phyloP scores from a whole-genome alignment of 2,329 filamentous ascomycete species.

The Ophiocordyceps camponoti-floridani region DNA sequence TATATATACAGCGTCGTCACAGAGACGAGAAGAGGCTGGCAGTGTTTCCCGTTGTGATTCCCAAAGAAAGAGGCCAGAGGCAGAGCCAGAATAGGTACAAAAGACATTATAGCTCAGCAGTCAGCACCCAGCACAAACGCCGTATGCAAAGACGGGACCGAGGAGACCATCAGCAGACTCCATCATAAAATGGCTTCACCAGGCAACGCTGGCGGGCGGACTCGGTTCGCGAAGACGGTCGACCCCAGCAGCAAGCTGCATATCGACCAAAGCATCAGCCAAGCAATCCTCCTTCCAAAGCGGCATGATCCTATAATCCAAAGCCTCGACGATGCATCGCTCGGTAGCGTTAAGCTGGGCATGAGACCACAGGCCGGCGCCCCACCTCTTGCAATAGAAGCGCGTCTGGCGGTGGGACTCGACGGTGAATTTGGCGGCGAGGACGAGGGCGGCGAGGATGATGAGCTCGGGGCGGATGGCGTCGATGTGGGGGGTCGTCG shows the following conservation, averaged over 20 bases:
- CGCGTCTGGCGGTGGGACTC: slow-evolving; percentile 35
- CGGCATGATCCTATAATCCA: slow-evolving; percentile 44
- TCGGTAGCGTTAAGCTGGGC: slow-evolving; percentile 48
- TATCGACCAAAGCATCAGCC: slow-evolving; percentile 41
- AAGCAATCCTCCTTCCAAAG: slow-evolving; percentile 38
- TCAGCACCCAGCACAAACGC: no score
- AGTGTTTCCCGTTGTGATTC: no score
- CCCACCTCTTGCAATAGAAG: slow-evolving; percentile 37
- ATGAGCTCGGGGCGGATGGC: slow-evolving; percentile 44
- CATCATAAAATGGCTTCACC: slow-evolving; percentile 11
- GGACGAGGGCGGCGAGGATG: slow-evolving; percentile 41
- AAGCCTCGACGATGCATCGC: slow-evolving; percentile 43
- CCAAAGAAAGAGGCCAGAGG: no score
- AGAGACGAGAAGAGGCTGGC: no score
- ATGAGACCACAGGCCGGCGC: slow-evolving; percentile 35
- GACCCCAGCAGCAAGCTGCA: slow-evolving; percentile 35
- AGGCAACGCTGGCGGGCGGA: slow-evolving; percentile 11
- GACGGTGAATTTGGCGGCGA: slow-evolving; percentile 48
- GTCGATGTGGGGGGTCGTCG: slow-evolving; percentile 39
- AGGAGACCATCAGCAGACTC: no score
- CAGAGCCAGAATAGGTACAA: no score
- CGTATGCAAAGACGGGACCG: no score
- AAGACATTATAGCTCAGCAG: no score
- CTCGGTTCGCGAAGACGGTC: slow-evolving; percentile 10
- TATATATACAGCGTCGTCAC: no score